Percentiles rank a stretch among this genome's conserved stretches.
These are phyloP conservation scores for Flaveria robusta DNA, from an alignment of 129 eudicot genomes.

Conservation along the genomic window DNA sequence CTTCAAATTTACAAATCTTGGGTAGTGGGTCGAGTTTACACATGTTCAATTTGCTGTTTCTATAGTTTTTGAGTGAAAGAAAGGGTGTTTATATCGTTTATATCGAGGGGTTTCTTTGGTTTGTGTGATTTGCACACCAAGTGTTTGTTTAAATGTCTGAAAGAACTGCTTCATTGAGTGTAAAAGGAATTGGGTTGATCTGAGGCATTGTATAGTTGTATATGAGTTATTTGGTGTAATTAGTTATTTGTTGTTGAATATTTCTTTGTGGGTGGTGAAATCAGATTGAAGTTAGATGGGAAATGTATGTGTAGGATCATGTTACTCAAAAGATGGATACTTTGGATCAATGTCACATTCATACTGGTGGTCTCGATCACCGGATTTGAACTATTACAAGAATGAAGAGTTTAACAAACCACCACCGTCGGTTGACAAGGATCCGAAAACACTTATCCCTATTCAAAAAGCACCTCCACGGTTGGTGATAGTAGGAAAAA, in stretches of 20 bases:
- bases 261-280: not conserved
- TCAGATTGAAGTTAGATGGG: constrained; percentile 45
- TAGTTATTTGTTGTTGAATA: not conserved
- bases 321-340: constrained; percentile 48
- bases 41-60: not conserved
- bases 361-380: constrained; percentile 51
- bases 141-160: constrained; percentile 26
- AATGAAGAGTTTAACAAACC: constrained; percentile 29
- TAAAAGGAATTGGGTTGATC: too few relatives aligned
- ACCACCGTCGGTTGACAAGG: constrained; percentile 24
- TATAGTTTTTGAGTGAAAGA: not conserved
- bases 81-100: not conserved
- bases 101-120: not conserved
- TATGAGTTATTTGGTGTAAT: not conserved
- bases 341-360: constrained; percentile 42
- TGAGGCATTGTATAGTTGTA: too few relatives aligned
- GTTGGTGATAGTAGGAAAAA: constrained; percentile 46
- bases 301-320: constrained; percentile 55
- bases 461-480: constrained; percentile 54
- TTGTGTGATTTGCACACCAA: constrained; percentile 22
- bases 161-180: not conserved
- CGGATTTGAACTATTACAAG: constrained; percentile 38
- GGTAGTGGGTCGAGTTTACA: not conserved
- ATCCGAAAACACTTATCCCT: constrained; percentile 16
- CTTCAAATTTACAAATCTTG: not conserved